Evolutionary conservation across 1,284 basidiomycete species (phyloP).

Genomic region (Marasmius oreades): DNA sequence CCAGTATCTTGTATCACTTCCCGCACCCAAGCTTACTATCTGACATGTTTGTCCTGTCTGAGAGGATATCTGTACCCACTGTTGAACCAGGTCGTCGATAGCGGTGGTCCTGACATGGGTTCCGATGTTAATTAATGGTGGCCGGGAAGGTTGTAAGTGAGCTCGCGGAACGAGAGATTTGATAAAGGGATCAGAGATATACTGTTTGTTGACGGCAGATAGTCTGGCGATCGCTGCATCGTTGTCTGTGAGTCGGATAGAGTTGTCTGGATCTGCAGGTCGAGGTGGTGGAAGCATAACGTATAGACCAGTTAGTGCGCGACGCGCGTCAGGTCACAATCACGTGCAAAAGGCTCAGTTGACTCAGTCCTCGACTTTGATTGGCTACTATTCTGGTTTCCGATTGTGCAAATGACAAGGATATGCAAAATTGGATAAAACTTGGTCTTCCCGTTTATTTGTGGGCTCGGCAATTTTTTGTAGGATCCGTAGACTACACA

Average conservation of each 20-base stretch:
- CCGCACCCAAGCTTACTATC: slow-evolving; percentile 87
- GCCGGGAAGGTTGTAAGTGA: slow-evolving; percentile 58
- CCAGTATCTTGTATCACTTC: slow-evolving; percentile 94
- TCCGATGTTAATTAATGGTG: slow-evolving; percentile 93
- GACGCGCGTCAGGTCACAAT: too few species aligned
- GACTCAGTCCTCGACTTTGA: not conserved
- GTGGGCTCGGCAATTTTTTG: too few species aligned
- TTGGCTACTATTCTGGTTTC: too few species aligned
- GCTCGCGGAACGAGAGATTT: slow-evolving; percentile 60
- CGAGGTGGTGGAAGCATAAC: slow-evolving; percentile 17
- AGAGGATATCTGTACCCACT: slow-evolving; percentile 56
- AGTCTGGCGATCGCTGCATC: slow-evolving; percentile 57
- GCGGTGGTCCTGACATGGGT: slow-evolving; percentile 84
- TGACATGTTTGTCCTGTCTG: slow-evolving; percentile 52
- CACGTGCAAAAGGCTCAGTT: too few species aligned
- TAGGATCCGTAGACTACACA: too few species aligned
- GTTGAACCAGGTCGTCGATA: slow-evolving; percentile 76
- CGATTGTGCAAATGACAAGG: too few species aligned
- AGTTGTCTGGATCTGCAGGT: slow-evolving; percentile 31
- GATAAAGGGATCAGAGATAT: slow-evolving; percentile 74
- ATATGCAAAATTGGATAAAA: too few species aligned
- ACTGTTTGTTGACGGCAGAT: slow-evolving; percentile 76
- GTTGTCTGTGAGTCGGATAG: slow-evolving; percentile 41
- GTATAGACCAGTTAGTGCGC: too few species aligned
- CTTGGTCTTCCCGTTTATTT: too few species aligned